These are phyloP conservation scores for Furcasterigmium sp. DNA, from an alignment of 2,329 filamentous ascomycete genomes.

Conservation along the genomic window DNA sequence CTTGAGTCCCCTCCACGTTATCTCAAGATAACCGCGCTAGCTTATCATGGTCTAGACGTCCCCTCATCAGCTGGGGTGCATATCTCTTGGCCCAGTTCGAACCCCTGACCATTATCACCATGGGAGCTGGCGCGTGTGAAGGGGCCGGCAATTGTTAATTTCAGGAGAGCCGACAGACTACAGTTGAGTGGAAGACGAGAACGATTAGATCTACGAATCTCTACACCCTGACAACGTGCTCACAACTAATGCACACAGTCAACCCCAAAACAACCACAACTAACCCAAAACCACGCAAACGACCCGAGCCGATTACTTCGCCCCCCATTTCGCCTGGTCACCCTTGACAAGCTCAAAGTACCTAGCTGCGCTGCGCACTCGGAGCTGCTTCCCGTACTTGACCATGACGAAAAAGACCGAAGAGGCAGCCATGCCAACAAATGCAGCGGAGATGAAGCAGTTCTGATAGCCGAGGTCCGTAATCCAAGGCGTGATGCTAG, in stretches of 20 bases:
- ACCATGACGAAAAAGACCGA: constrained; percentile 5
- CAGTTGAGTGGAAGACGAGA: too few relatives aligned
- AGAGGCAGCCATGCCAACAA: background rate
- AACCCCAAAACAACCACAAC: background rate
- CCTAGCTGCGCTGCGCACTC: background rate
- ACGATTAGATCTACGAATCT: too few relatives aligned
- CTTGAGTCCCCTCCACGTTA: too few relatives aligned
- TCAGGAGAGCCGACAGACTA: too few relatives aligned
- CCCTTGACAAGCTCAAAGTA: background rate
- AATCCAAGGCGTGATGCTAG: constrained; percentile 6
- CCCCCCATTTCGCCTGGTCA: background rate
- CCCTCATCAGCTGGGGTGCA: background rate
- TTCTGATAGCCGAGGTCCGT: constrained; percentile 4
- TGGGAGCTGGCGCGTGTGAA: too few relatives aligned
- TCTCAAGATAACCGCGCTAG: background rate
- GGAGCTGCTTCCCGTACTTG: background rate
- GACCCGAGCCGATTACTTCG: background rate
- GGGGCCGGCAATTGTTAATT: too few relatives aligned
- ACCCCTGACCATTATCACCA: too few relatives aligned
- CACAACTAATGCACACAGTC: background rate
- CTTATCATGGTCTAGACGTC: background rate
- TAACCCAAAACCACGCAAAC: background rate
- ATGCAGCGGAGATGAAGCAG: constrained; percentile 3
- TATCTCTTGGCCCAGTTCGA: background rate
- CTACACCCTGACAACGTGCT: too few relatives aligned